Evolutionary conservation across 495 filamentous ascomycete species (phyloP).

Genomic region (Endocarpon pusillum): DNA sequence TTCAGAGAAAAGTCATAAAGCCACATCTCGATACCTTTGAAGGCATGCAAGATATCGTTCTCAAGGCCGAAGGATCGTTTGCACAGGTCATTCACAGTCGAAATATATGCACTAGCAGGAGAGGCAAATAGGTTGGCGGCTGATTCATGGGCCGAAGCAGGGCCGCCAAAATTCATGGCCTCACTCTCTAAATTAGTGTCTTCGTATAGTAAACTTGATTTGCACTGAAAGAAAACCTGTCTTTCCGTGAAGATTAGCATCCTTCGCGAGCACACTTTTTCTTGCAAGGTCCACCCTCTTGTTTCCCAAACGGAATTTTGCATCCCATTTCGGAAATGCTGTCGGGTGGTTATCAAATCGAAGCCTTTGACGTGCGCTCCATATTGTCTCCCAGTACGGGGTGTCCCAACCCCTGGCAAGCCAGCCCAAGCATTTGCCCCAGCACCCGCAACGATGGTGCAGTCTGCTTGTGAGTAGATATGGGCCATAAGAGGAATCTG

Average conservation of each 20-base stretch:
- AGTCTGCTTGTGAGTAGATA: slow-evolving; percentile 12
- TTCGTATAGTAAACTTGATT: slow-evolving; percentile 6
- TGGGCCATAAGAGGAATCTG: slow-evolving; percentile 10
- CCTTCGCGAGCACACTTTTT: slow-evolving; percentile 7
- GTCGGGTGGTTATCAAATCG: not conserved
- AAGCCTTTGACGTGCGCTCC: not conserved
- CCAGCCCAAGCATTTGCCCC: slow-evolving; percentile 10
- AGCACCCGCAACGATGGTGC: slow-evolving; percentile 11
- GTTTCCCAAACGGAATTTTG: slow-evolving; percentile 10
- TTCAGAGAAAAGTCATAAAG: too few species aligned
- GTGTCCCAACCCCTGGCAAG: slow-evolving; percentile 9
- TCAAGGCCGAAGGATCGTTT: too few species aligned
- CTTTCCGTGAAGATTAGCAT: not conserved
- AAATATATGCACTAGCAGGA: too few species aligned
- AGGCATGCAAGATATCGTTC: too few species aligned
- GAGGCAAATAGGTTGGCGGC: too few species aligned
- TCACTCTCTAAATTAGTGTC: slow-evolving; percentile 1
- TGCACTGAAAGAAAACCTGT: slow-evolving; percentile 4
- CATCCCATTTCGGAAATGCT: not conserved
- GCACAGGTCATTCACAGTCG: too few species aligned
- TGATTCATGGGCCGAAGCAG: too few species aligned
- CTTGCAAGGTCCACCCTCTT: slow-evolving; percentile 13
- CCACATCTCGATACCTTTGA: too few species aligned
- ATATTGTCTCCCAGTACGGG: not conserved
- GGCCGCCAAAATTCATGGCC: too few species aligned